Evolutionary conservation across 805 yeast species (phyloP).

Genomic region (Ogataea parapolymorpha): DNA sequence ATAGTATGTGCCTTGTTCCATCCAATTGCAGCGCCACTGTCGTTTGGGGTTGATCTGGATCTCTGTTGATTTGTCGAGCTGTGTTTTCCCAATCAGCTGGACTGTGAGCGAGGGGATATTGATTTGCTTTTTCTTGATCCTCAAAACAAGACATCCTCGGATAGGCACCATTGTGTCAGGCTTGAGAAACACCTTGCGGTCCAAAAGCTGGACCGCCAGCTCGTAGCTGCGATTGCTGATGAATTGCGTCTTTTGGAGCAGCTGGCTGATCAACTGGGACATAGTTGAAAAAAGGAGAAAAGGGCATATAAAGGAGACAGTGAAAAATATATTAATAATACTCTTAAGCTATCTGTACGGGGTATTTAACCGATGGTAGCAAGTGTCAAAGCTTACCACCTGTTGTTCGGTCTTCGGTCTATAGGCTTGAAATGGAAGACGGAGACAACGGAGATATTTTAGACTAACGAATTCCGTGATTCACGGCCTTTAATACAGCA

Average conservation of each 20-base stretch:
- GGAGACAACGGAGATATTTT: too few relatives aligned
- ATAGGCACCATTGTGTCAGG: slow-evolving; percentile 14
- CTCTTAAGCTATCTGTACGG: too few relatives aligned
- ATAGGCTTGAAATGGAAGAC: too few relatives aligned
- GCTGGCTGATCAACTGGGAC: neutral
- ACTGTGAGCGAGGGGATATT: slow-evolving; percentile 12
- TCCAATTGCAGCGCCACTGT: slow-evolving; percentile 3
- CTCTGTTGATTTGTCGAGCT: neutral
- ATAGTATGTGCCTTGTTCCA: slow-evolving; percentile 21
- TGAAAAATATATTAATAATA: neutral
- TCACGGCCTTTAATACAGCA: too few relatives aligned
- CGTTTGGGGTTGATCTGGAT: neutral
- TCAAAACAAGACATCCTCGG: slow-evolving; percentile 21
- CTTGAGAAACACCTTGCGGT: slow-evolving; percentile 13
- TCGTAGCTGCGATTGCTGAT: slow-evolving; percentile 2
- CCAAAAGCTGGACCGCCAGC: slow-evolving; percentile 5
- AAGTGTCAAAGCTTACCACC: too few relatives aligned
- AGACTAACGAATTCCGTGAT: too few relatives aligned
- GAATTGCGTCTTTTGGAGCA: neutral
- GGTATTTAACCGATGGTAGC: too few relatives aligned
- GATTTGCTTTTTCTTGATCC: slow-evolving; percentile 15
- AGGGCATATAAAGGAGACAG: slow-evolving; percentile 1
- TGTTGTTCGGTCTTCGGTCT: too few relatives aligned
- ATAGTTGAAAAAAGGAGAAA: slow-evolving; percentile 3
- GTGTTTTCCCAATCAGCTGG: slow-evolving; percentile 15